phyloP scores from a whole-genome alignment of 495 filamentous ascomycete species.

The Hypoxylon subgilvum region DNA sequence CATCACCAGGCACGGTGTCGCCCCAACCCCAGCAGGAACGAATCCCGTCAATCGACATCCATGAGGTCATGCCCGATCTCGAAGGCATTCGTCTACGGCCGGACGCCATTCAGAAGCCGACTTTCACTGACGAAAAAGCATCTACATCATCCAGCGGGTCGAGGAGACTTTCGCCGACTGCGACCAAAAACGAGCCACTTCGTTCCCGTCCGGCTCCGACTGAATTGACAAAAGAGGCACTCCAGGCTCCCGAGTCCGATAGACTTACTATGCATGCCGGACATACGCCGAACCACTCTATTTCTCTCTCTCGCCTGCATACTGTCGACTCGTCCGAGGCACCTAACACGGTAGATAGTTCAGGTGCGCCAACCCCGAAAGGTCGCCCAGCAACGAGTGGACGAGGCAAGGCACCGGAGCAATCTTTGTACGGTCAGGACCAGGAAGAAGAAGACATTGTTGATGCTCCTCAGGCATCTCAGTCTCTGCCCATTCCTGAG shows the following conservation, averaged over 20 bases:
- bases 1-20: conserved; percentile 19
- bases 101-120: conserved; percentile 48
- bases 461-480: background rate
- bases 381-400: background rate
- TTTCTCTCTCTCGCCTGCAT: conserved; percentile 46
- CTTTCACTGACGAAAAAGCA: conserved; percentile 44
- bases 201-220: conserved; percentile 32
- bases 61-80: conserved; percentile 52
- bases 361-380: conserved; percentile 48
- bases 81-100: conserved; percentile 55
- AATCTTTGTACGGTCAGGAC: background rate
- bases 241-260: conserved; percentile 47
- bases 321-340: conserved; percentile 45
- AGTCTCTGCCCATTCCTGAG: background rate
- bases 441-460: background rate
- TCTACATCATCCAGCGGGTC: conserved; percentile 27
- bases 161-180: conserved; percentile 32
- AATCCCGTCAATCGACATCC: conserved; percentile 51
- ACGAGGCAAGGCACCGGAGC: conserved; percentile 12
- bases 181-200: conserved; percentile 16
- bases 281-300: conserved; percentile 55
- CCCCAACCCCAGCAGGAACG: conserved; percentile 27
- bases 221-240: conserved; percentile 48
- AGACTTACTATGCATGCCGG: conserved; percentile 58
- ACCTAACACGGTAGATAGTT: conserved; percentile 45